Base-by-base conservation (phyloP, 257 asterid species). In the Petunia secreta region DNA sequence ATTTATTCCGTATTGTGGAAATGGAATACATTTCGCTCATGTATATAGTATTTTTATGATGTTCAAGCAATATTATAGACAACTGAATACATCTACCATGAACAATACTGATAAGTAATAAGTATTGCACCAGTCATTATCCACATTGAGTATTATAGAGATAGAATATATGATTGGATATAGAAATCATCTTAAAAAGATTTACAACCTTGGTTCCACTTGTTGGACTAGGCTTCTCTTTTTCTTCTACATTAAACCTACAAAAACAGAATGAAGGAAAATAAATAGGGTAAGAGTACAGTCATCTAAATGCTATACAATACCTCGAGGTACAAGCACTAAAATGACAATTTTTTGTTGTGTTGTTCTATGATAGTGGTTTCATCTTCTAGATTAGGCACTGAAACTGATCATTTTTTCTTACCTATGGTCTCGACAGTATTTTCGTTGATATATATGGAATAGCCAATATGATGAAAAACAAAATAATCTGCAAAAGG, bases 401-500 rank as follows among this genome's bases (percentile, higher is more conserved):
- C n/a, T n/a, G n/a, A n/a, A n/a, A n/a, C n/a, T n/a, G n/a, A n/a
- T n/a, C n/a, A n/a, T n/a, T n/a, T n/a, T n/a, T n/a, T n/a, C 25
- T 25, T 25, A 25, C 25, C 25, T 25, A 25, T 25, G 25, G 25
- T 25, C 25, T 25, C 25, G 25, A 25, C 25, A 25, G 0, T 25
- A 25, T 25, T 25, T 25, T 25, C 25, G 25, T 25, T 2, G 55
- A 52, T 52, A 9, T 52, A 52, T 9, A 25, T 46, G 11, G 25
- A 68, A 90, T 86, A 78, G 92, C 93, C 68, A 93, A 67, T 75
- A 91, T 79, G 88, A 89, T 67, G 81, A 91, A 82, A 77, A 93
- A 43, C 85, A 90, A 13, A 54, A 73, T 88, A 84, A 91, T 81
- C 98, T 94, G 90, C 88, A 91, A 48, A 16, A 48, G 65, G 58